Conservation (phyloP, 2,329 filamentous ascomycete genomes). For the Colletotrichum lentis region DNA sequence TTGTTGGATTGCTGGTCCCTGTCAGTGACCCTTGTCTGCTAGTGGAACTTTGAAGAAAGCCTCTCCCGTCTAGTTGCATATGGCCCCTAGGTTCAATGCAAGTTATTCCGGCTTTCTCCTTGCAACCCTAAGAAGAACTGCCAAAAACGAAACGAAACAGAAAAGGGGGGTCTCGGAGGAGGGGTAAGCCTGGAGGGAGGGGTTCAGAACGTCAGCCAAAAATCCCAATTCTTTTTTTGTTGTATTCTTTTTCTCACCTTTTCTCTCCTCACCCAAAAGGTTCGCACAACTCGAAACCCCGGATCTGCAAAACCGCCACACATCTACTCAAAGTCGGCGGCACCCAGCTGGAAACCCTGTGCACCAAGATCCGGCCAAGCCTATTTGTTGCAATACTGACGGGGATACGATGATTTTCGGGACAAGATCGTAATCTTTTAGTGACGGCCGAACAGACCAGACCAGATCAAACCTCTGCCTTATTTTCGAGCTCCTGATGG, state of each 20-base stretch:
- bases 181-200: not conserved
- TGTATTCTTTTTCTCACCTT: constrained; percentile 4
- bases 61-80: constrained; percentile 22
- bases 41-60: no score
- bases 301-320: constrained; percentile 5
- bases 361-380: not conserved
- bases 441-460: not conserved
- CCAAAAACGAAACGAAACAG: constrained; percentile 35
- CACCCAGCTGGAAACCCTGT: not conserved
- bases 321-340: not conserved
- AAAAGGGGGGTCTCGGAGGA: constrained; percentile 4
- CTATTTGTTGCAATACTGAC: not conserved
- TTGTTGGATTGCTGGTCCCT: no score
- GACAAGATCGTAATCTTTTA: not conserved
- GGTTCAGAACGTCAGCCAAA: not conserved
- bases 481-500: not conserved
- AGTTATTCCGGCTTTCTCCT: constrained; percentile 19
- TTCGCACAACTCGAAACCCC: constrained; percentile 23
- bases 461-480: not conserved
- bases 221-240: no score
- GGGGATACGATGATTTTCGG: not conserved
- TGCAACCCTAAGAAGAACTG: constrained; percentile 35
- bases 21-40: no score
- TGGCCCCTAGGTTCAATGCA: constrained; percentile 21
- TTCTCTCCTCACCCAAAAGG: constrained; percentile 1